Evolutionary conservation across 2,329 filamentous ascomycete genomes (phyloP).

Genomic region (Cytospora schulzeri): DNA sequence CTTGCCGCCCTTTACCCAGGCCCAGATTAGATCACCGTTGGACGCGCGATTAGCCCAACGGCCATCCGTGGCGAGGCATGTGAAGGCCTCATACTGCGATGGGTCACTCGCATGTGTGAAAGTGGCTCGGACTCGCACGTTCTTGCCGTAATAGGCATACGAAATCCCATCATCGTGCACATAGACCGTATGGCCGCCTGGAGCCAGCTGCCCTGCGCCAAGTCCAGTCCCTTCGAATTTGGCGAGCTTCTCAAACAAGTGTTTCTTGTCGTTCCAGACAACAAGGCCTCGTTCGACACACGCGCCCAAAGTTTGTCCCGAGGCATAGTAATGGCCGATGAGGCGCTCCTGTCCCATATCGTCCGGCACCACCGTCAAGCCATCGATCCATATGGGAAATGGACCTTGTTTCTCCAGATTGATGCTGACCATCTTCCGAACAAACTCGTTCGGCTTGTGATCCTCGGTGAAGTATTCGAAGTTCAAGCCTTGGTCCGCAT

Average conservation of each 20-base stretch:
- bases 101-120: conserved; percentile 16
- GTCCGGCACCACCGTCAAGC: conserved; percentile 20
- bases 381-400: conserved; percentile 25
- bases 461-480: conserved; percentile 23
- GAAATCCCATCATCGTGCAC: conserved; percentile 16
- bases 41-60: conserved; percentile 9
- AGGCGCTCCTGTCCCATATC: conserved; percentile 12
- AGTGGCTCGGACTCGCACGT: conserved; percentile 26
- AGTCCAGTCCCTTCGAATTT: conserved; percentile 5
- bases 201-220: conserved; percentile 7
- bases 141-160: conserved; percentile 24
- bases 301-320: conserved; percentile 4
- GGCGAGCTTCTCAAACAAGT: conserved; percentile 14
- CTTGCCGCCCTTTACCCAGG: conserved; percentile 24
- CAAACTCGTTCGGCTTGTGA: conserved; percentile 15
- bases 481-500: conserved; percentile 17
- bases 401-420: conserved; percentile 10
- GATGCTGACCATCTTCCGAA: conserved; percentile 20
- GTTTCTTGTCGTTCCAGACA: conserved; percentile 18
- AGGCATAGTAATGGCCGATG: conserved; percentile 20
- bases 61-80: conserved; percentile 19
- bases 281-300: conserved; percentile 21
- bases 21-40: conserved; percentile 19
- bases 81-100: conserved; percentile 27
- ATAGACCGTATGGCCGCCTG: conserved; percentile 20